A percentile compares a stretch with the other conserved stretches of the same genome.
These are phyloP conservation scores for Parastagonospora avenae DNA, from an alignment of 2,329 filamentous ascomycete genomes.

Conservation along the genomic window DNA sequence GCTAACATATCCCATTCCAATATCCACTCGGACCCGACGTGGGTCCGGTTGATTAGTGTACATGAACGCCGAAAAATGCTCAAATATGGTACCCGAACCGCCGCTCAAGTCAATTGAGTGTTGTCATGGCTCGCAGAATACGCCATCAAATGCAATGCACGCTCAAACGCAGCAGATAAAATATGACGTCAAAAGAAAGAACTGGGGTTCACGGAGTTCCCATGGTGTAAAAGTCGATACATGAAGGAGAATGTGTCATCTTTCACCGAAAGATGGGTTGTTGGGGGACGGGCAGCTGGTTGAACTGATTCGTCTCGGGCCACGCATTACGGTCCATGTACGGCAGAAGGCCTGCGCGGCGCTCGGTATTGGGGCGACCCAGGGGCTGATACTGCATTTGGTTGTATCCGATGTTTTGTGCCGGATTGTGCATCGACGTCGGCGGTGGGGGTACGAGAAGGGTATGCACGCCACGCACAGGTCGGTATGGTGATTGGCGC, in stretches of 20 bases:
- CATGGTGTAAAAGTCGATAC: slow-evolving; percentile 9
- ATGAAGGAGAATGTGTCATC: slow-evolving; percentile 13
- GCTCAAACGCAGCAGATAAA: slow-evolving; percentile 42
- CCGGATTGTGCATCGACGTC: slow-evolving; percentile 68
- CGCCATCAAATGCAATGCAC: slow-evolving; percentile 42
- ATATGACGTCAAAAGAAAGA: slow-evolving; percentile 12
- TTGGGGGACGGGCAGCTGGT: slow-evolving; percentile 45
- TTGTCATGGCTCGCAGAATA: slow-evolving; percentile 19
- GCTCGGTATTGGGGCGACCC: slow-evolving; percentile 53
- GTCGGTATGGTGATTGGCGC: slow-evolving; percentile 89
- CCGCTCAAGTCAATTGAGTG: slow-evolving; percentile 17
- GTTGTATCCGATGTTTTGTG: slow-evolving; percentile 50
- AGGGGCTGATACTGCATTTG: slow-evolving; percentile 59
- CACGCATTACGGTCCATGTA: slow-evolving; percentile 49
- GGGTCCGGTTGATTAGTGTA: neutral
- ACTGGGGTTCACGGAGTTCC: neutral
- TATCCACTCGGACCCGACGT: neutral
- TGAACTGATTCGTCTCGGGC: slow-evolving; percentile 46
- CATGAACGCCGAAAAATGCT: slow-evolving; percentile 31
- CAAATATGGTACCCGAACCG: slow-evolving; percentile 15
- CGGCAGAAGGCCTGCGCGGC: slow-evolving; percentile 52
- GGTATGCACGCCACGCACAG: slow-evolving; percentile 85
- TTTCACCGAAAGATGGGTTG: slow-evolving; percentile 43
- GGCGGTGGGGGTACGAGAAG: slow-evolving; percentile 88
- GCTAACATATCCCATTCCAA: no score